Percentiles rank a stretch among this genome's conserved stretches.
Conservation (phyloP, 331 rosid species). For the Dryas integrifolia region DNA sequence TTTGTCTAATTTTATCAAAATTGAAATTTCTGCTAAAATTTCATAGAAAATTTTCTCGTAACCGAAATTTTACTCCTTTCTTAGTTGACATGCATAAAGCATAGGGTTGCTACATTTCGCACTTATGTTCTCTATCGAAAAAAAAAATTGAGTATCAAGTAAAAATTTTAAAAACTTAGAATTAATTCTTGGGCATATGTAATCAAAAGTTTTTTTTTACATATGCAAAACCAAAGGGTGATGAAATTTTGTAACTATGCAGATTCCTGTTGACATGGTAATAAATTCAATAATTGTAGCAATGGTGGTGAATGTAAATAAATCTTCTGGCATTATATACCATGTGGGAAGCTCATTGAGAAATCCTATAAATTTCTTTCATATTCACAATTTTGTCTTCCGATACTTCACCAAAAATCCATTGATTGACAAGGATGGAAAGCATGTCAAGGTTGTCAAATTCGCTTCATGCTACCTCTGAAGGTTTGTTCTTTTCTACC, state of each 20-base stretch:
- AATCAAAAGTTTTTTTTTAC: too few species aligned
- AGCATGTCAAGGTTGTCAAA: constrained; percentile 31
- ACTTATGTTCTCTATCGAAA: too few species aligned
- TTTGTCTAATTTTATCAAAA: too few species aligned
- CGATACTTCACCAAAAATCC: constrained; percentile 49
- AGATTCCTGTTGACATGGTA: constrained; percentile 83
- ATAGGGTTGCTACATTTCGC: too few species aligned
- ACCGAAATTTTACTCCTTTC: too few species aligned
- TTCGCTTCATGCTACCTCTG: constrained; percentile 44
- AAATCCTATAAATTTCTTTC: constrained; percentile 34
- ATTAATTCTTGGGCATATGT: too few species aligned
- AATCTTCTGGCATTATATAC: constrained; percentile 35
- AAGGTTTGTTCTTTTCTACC: constrained; percentile 36
- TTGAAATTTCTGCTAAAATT: too few species aligned
- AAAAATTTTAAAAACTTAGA: too few species aligned
- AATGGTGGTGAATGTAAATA: constrained; percentile 46
- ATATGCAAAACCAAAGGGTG: not conserved
- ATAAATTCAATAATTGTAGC: constrained; percentile 61
- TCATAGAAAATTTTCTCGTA: too few species aligned
- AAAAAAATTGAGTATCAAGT: too few species aligned
- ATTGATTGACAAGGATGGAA: constrained; percentile 44
- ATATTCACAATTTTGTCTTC: constrained; percentile 4
- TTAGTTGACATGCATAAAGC: too few species aligned
- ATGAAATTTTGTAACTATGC: not conserved
- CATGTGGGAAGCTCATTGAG: constrained; percentile 65